Evolutionary conservation across 306 rosid species (phyloP).

Genomic region (Cucurbita ficifolia): DNA sequence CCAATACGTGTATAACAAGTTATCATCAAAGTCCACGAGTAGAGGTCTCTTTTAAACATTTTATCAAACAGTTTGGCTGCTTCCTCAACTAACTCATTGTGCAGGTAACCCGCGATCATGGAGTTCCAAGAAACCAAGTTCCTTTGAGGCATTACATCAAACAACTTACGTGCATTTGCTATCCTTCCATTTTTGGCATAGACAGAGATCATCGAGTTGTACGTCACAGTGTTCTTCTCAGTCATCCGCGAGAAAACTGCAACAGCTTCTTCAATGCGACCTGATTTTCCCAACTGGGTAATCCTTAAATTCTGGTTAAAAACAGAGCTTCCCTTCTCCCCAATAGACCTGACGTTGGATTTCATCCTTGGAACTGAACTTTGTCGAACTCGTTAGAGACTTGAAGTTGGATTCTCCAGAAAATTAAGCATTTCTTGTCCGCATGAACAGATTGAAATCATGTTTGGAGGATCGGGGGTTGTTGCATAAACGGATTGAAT

Average conservation of each 20-base stretch:
- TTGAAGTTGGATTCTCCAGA: not conserved
- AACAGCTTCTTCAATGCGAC: slow-evolving; percentile 55
- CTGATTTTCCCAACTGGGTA: slow-evolving; percentile 45
- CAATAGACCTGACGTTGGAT: slow-evolving; percentile 20
- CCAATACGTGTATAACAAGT: slow-evolving; percentile 52
- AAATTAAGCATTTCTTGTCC: not conserved
- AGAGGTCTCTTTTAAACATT: slow-evolving; percentile 50
- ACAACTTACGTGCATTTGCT: slow-evolving; percentile 41
- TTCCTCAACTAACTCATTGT: slow-evolving; percentile 34
- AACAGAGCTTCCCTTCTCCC: slow-evolving; percentile 34
- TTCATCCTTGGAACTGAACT: not conserved
- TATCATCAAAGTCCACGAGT: slow-evolving; percentile 70
- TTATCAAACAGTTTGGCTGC: slow-evolving; percentile 38
- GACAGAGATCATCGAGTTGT: slow-evolving; percentile 71
- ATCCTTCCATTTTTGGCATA: slow-evolving; percentile 53
- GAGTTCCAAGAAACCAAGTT: slow-evolving; percentile 71
- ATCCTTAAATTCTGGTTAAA: slow-evolving; percentile 38
- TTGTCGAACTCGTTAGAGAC: not conserved
- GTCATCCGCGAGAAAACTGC: slow-evolving; percentile 33
- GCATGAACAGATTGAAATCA: no score
- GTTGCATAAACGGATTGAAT: no score
- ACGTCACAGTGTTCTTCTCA: slow-evolving; percentile 52
- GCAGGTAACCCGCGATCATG: slow-evolving; percentile 64
- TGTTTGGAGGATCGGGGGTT: no score
- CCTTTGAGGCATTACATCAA: slow-evolving; percentile 45